Base-by-base conservation (phyloP, 2,329 filamentous ascomycete genomes). In the Apiospora koreana region DNA sequence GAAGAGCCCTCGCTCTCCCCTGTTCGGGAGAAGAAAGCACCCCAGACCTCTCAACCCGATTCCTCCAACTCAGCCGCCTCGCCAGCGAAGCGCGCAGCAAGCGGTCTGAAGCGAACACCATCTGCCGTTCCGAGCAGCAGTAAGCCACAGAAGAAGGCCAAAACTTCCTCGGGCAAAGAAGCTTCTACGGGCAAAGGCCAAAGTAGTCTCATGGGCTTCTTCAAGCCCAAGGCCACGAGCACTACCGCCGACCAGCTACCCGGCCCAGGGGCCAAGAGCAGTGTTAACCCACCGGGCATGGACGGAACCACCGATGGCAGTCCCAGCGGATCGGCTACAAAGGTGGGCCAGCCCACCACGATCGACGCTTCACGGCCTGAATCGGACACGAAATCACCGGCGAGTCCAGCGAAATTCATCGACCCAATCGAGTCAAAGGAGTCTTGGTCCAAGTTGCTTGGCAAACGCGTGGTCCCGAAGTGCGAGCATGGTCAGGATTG, bases 401-500 rank as follows among this genome's bases (percentile, higher is more conserved):
- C n/a, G 18, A 69, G 62, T 9, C 50, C 78, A 3, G 84, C 81
- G 10, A 84, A 80, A 69, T 84, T 89, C 1, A 85, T 92, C 71
- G 93, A 95, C 74, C 91, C 92, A 0, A 89, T 94, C 67, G 86
- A 88, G 72, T 88, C 88, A 64, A 95, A 94, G 79, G 92, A 96
- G 77, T 92, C 92, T 28, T 98, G 96, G 96, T 91, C 90, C 5
- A 94, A 92, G 78, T 85, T 98, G 18, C 91, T 98, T 72, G 89
- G 91, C 21, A 94, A 92, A 79, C 91, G 92, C 70, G 83, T 89
- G 1, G 86, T 89, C 1, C 96, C 96, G 1, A 88, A 87, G 70
- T 99, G 96, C 78, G 94, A 98, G 65, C 96, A 99, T 77, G 86
- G 90, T 68, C 95, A 98, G 76, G 92, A 93, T 2, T 98, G 96